Evolutionary conservation across 768 basidiomycete species (phyloP), one percentile per base, ranked within the genome.

Genomic region (Lenzites betulinus): DNA sequence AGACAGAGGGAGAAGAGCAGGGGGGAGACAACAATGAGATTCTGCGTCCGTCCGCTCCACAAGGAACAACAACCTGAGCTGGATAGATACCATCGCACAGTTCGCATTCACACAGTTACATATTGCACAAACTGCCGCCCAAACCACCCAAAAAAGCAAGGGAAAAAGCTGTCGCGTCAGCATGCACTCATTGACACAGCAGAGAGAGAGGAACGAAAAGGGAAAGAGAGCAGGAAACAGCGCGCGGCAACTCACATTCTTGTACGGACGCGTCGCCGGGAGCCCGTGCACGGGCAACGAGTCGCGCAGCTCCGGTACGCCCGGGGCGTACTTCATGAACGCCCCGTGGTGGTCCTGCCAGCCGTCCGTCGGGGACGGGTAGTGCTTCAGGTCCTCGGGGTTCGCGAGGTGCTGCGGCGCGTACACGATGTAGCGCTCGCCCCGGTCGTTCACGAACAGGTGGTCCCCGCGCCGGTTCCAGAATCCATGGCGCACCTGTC

Each of bases 391-490:
- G 9, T 92, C 90, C 0, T 68, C 62, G 1, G 90, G 90, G 65
- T 85, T 85, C n/a, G 80, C 78, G 47, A 72, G 70, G 8, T 77
- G 71, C 0, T 70, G 72, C 1, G 90, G 90, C 8, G 87, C 88
- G 57, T 86, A 90, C 30, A 92, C 88, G 63, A 90, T 76, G 65
- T 75, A 86, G 48, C 79, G 78, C 20, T 56, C 33, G 22, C 55
- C 59, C 16, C n/a, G 7, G 16, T 59, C 52, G 22, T 56, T 36
- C 25, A 62, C 25, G 33, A 54, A 55, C 51, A 88, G 78, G 64
- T 89, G 83, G 69, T 92, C 90, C 0, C 90, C 90, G 1, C 89
- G 83, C n/a, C 80, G 69, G 64, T 92, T 92, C 90, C 90, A 92
- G 64, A 76, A 84, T 1, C 89, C 90, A 35, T 73, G 73, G 20